These are phyloP conservation scores for Coriaria nepalensis DNA, from an alignment of 306 rosid genomes.

Conservation along the genomic window DNA sequence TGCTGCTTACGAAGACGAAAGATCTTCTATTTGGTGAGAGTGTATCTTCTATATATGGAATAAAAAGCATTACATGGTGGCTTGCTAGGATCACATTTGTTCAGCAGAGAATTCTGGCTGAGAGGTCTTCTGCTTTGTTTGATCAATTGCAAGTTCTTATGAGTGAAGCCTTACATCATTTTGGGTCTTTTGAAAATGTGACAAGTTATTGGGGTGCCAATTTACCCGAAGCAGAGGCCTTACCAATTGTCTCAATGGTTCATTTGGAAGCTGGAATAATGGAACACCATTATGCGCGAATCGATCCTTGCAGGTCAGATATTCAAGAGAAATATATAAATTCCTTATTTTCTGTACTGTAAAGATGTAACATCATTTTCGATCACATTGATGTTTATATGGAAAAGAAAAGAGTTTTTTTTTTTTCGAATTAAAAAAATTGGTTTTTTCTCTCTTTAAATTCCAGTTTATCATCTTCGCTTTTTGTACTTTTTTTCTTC, in stretches of 20 bases:
- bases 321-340: background rate
- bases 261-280: conserved; percentile 75
- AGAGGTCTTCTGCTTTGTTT: conserved; percentile 61
- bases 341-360: conserved; percentile 11
- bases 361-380: no score
- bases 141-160: conserved; percentile 59
- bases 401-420: no score
- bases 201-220: conserved; percentile 43
- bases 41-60: conserved; percentile 20
- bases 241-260: conserved; percentile 44
- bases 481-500: conserved; percentile 19
- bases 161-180: conserved; percentile 36
- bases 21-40: conserved; percentile 40
- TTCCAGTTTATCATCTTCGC: no score
- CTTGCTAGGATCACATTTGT: conserved; percentile 56
- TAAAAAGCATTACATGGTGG: conserved; percentile 79
- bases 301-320: conserved; percentile 73
- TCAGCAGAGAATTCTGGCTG: conserved; percentile 74
- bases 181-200: conserved; percentile 43
- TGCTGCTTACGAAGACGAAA: conserved; percentile 50
- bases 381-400: no score
- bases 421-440: no score
- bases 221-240: conserved; percentile 38
- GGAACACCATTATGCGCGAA: conserved; percentile 71
- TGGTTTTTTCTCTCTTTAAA: conserved; percentile 4